phyloP scores from a whole-genome alignment of 2,329 filamentous ascomycete species.

The Diaporthe ampelina region DNA sequence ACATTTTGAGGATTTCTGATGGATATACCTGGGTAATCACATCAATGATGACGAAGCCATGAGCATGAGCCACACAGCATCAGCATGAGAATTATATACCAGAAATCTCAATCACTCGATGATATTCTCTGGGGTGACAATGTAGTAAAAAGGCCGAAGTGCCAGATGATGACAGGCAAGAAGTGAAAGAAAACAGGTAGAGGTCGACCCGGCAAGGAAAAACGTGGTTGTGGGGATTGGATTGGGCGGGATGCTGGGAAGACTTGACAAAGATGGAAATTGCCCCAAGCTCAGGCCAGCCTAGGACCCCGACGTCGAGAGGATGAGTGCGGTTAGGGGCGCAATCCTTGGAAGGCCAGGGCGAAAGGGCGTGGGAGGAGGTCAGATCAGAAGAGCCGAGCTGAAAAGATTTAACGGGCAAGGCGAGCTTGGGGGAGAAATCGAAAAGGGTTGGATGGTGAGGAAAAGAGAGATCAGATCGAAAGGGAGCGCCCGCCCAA shows the following conservation, averaged over 20 bases:
- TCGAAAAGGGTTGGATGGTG: neutral
- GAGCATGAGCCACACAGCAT: conserved; percentile 40
- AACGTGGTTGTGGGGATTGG: conserved; percentile 35
- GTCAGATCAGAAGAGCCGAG: neutral
- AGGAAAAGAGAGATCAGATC: neutral
- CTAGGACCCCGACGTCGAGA: conserved; percentile 12
- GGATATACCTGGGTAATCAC: conserved; percentile 42
- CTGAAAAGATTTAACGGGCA: neutral
- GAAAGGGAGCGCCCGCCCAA: conserved; percentile 1
- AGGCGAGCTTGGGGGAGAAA: neutral
- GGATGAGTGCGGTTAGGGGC: neutral
- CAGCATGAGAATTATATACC: conserved; percentile 37
- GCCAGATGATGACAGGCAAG: neutral
- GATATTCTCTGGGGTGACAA: neutral
- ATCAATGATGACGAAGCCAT: conserved; percentile 42
- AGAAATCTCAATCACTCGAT: conserved; percentile 25
- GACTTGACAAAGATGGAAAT: conserved; percentile 28
- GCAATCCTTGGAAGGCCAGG: neutral
- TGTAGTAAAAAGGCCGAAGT: neutral
- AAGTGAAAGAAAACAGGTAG: conserved; percentile 12
- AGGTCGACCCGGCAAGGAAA: conserved; percentile 15
- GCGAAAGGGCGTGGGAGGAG: neutral
- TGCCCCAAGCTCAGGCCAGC: conserved; percentile 30
- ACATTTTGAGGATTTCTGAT: conserved; percentile 35
- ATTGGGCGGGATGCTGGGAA: conserved; percentile 16